Base-by-base conservation (phyloP, 176 grass and related monocot species). In the barley (Hordeum vulgare) region DNA sequence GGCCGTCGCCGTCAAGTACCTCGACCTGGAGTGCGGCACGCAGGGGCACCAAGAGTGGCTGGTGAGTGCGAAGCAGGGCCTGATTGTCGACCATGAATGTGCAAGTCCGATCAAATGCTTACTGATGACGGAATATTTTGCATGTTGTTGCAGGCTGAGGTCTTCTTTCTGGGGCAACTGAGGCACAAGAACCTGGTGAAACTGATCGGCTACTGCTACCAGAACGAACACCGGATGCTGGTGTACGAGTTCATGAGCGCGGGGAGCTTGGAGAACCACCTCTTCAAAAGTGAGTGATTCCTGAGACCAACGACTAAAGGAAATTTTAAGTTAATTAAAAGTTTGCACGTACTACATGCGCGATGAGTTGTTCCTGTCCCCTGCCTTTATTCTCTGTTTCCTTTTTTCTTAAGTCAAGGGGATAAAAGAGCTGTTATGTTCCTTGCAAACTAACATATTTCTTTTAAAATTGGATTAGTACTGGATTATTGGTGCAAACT, bases 31-130 rank as follows among this genome's bases (percentile, higher is more conserved):
- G 12, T 85, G 89, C 74, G 88, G 92, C 61, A 79, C 82, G 27
- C 95, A 97, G 87, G 95, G 95, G 13, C 90, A 97, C 67, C 85
- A 84, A 76, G 95, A 97, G 79, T 97, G 95, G 95, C 92, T 94
- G 90, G 95, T 97, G 85, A 92, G 91, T 35, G 61, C 58, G 31
- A 7, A 77, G 11, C 87, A 78, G 58, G 67, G 79, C 13, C 33
- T 28, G 28, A 53, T 49, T 49, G 45, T 76, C 51, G 7, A 18
- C 45, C 45, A 49, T 0, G 5, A 49, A 49, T 49, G 45, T 49
- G 45, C 15, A 2, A 49, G 45, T 14, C 1, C 45, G 45, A 29
- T 65, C 78, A 34, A 7, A 54, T 8, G 60, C 1, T 35, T 61
- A 71, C 11, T 20, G 34, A 20, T 3, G 66, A 24, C 67, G 79